Conservation (phyloP, 1,284 basidiomycete species). For the Polyporus tsugae region DNA sequence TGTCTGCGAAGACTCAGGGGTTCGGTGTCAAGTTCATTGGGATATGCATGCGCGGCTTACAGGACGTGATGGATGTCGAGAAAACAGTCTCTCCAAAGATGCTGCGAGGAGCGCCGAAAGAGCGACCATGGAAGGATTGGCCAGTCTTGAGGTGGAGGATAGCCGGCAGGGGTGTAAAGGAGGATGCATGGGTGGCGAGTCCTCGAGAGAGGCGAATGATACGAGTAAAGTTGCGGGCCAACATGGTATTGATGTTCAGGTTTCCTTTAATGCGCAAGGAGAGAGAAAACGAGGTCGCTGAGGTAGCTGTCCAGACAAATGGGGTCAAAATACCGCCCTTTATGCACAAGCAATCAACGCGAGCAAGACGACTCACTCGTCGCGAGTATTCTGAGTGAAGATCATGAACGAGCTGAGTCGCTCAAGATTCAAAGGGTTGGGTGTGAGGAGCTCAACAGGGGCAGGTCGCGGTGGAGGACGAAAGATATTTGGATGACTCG, state of each 20-base stretch:
- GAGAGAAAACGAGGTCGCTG: conserved; percentile 86
- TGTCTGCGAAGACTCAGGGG: conserved; percentile 64
- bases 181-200: conserved; percentile 70
- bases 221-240: conserved; percentile 60
- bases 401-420: conserved; percentile 70
- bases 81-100: conserved; percentile 98
- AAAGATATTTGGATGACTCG: background rate
- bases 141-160: conserved; percentile 94
- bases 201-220: conserved; percentile 61
- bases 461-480: background rate
- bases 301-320: conserved; percentile 65
- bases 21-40: conserved; percentile 4
- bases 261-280: conserved; percentile 63
- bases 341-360: conserved; percentile 10
- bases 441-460: conserved; percentile 10
- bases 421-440: conserved; percentile 30
- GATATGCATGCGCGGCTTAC: conserved; percentile 52
- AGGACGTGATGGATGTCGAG: conserved; percentile 98
- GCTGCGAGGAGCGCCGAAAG: conserved; percentile 90
- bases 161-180: conserved; percentile 69
- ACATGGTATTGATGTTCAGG: conserved; percentile 51
- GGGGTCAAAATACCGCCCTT: conserved; percentile 28
- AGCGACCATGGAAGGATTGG: conserved; percentile 88
- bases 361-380: conserved; percentile 67
- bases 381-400: conserved; percentile 84